These are phyloP conservation scores for Niveomyces coronatus DNA, from an alignment of 2,329 filamentous ascomycete genomes.

Conservation along the genomic window DNA sequence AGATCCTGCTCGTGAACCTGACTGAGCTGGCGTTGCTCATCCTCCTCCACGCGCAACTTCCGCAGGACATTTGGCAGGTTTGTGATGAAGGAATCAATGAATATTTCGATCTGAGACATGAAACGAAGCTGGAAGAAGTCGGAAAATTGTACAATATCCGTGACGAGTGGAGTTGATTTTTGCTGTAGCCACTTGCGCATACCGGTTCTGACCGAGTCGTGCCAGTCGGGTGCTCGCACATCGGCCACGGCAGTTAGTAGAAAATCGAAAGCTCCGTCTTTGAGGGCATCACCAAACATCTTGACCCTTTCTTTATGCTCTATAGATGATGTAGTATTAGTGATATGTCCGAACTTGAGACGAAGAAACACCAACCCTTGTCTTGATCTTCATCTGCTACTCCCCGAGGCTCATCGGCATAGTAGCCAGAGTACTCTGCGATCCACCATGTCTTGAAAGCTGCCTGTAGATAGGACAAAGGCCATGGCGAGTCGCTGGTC, in stretches of 20 bases:
- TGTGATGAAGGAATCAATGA: constrained; percentile 86
- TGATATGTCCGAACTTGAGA: constrained; percentile 13
- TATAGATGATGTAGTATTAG: constrained; percentile 15
- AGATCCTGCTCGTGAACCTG: constrained; percentile 56
- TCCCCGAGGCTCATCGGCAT: constrained; percentile 59
- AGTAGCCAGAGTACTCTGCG: constrained; percentile 85
- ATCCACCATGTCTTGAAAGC: constrained; percentile 79
- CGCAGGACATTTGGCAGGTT: constrained; percentile 91
- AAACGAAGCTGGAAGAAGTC: constrained; percentile 61
- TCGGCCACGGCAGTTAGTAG: constrained; percentile 77
- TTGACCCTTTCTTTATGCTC: constrained; percentile 62
- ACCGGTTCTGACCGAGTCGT: constrained; percentile 74
- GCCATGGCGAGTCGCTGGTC: constrained; percentile 60
- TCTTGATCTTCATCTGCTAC: constrained; percentile 54
- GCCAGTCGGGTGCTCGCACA: constrained; percentile 71
- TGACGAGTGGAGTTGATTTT: constrained; percentile 59
- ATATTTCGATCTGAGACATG: constrained; percentile 74
- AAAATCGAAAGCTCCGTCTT: constrained; percentile 88
- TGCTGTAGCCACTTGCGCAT: constrained; percentile 75
- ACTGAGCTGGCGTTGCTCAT: constrained; percentile 67
- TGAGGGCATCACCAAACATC: constrained; percentile 60
- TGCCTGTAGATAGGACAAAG: constrained; percentile 65
- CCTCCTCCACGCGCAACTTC: constrained; percentile 77
- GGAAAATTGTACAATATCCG: constrained; percentile 60
- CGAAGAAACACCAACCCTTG: constrained; percentile 30